These are phyloP conservation scores for Cocos nucifera DNA, from an alignment of 176 grass and related monocot species.

Conservation along the genomic window DNA sequence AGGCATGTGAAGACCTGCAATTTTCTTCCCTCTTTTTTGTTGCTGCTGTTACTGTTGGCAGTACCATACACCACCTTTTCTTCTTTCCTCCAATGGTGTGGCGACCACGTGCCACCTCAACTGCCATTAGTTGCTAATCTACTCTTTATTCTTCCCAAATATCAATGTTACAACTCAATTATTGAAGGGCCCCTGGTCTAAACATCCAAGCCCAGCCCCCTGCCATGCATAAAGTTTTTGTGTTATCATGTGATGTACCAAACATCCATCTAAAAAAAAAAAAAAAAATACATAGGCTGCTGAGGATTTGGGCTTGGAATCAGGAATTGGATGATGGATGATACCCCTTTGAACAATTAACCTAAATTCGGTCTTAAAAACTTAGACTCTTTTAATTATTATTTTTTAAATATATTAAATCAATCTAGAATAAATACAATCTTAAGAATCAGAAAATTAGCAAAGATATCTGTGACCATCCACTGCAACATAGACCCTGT, in stretches of 20 bases:
- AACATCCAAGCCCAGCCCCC: conserved; percentile 5
- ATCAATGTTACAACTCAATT: conserved; percentile 2
- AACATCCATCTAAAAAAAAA: background rate
- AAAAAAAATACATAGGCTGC: background rate
- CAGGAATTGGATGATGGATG: no score
- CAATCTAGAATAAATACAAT: no score
- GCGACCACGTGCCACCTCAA: conserved; percentile 11
- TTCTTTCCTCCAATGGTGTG: conserved; percentile 1
- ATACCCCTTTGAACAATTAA: no score
- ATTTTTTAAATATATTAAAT: no score
- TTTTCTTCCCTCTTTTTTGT: background rate
- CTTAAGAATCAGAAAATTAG: no score
- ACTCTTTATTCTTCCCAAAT: background rate
- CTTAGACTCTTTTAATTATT: no score
- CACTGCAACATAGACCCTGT: no score
- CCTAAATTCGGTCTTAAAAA: no score
- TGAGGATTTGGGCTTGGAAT: no score
- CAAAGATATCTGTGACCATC: no score
- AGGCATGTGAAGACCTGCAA: conserved; percentile 21
- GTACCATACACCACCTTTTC: background rate
- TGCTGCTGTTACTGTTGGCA: conserved; percentile 7
- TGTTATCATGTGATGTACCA: background rate
- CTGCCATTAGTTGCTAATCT: background rate
- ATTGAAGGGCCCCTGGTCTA: background rate
- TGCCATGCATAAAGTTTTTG: background rate